Base-by-base conservation (phyloP, 2,329 filamentous ascomycete species). In the Sporothrix protearum region DNA sequence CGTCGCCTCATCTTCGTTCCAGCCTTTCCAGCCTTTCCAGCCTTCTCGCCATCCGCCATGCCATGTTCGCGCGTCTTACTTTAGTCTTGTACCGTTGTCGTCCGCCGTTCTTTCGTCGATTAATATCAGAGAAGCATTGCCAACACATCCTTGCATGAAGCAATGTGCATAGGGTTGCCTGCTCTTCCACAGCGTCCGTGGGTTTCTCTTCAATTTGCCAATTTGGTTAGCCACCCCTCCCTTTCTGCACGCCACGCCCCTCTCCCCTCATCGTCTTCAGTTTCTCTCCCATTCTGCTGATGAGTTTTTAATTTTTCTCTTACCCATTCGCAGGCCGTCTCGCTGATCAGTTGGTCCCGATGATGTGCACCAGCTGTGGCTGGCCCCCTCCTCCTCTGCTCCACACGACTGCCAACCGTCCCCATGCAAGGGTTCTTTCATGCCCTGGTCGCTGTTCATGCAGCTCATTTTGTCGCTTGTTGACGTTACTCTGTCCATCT, bases 101-200 rank as follows among this genome's bases (percentile, higher is more conserved):
- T n/a, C 55, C 49, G 25, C n/a, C 57, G 45, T n/a, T 53, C 22
- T 57, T 63, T 30, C 36, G 14, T 30, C 9, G n/a, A 67, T 83
- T 84, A 86, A 85, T 84, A 83, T 85, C 83, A 83, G 67, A 86
- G 83, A 82, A 78, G 76, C 82, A 78, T 81, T 91, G 89, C 88
- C 90, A 92, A 87, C 89, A 89, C 90, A 92, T 91, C 89, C 88
- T 81, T 91, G 89, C 90, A 90, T 92, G 85, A 85, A 83, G 45
- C 81, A 53, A 69, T 73, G 69, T 71, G 63, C 63, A 51, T 67
- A 73, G 33, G 71, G 63, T 69, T 57, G 64, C 64, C n/a, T 36
- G 55, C 64, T 33, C 36, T 70, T 39, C 57, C 57, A 42, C 59
- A 36, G 80, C 80, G 79, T 77, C 67, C 49, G 64, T 57, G 81